Evolutionary conservation across 108 stramenopile genomes (phyloP), one percentile per base, ranked within the genome.

Genomic region (Thalassiosira profunda): DNA sequence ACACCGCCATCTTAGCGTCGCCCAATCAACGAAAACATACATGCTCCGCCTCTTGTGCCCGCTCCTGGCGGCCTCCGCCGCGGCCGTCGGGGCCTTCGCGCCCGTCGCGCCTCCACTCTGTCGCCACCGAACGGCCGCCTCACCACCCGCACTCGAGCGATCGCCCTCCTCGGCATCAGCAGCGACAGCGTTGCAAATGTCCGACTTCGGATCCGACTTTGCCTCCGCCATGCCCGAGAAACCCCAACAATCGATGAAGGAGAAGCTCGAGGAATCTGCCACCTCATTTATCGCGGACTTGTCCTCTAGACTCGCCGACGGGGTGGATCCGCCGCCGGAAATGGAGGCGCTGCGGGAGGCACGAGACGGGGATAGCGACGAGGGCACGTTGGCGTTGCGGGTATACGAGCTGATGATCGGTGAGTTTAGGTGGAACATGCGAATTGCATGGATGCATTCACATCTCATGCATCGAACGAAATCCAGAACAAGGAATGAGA

Each of bases 391-490:
- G 29, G 67, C 85, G 0, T 29, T 70, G 31, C 52, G 52, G 23
- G 78, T 87, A 41, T 91, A 91, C 54, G 83, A 84, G 33, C 52
- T 91, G 35, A 87, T 91, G 90, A 87, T 91, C 63, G 88, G 68
- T 70, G 23, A 70, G 68, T 56, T n/a, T n/a, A n/a, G n/a, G n/a
- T n/a, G n/a, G n/a, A n/a, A n/a, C n/a, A n/a, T n/a, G n/a, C n/a
- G n/a, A n/a, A n/a, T n/a, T n/a, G n/a, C n/a, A n/a, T n/a, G n/a
- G n/a, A n/a, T n/a, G n/a, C n/a, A n/a, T n/a, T n/a, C n/a, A n/a
- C n/a, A n/a, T n/a, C n/a, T n/a, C n/a, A n/a, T n/a, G n/a, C n/a
- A n/a, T n/a, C n/a, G n/a, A n/a, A n/a, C n/a, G 40, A 15, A 25
- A 46, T 29, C 38, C 5, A 70, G 72, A 91, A 70, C 80, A 85